A percentile compares a stretch with the other conserved stretches of the same genome.
phyloP scores from a whole-genome alignment of 139 green algal species.

The Coelastrella sp. region DNA sequence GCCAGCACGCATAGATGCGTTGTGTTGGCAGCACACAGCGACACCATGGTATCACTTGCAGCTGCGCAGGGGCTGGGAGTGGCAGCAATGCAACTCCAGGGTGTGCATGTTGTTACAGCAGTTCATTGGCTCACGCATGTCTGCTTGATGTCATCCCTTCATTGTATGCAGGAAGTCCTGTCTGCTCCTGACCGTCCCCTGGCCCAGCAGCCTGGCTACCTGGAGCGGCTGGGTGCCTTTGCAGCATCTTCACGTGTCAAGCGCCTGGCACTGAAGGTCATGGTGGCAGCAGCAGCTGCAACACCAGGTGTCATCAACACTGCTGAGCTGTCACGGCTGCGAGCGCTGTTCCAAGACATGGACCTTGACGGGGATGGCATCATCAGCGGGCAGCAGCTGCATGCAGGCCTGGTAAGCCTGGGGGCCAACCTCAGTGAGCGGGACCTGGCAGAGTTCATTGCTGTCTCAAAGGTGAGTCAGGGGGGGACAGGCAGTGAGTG shows the following conservation, averaged over 20 bases:
- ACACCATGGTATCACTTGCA: too few species aligned
- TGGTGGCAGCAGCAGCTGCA: conserved; percentile 39
- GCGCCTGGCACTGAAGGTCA: conserved; percentile 55
- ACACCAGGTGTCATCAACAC: conserved; percentile 3
- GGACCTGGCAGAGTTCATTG: conserved; percentile 49
- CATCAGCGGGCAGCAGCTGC: conserved; percentile 42
- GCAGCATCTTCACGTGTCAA: conserved; percentile 44
- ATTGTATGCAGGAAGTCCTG: conserved; percentile 13
- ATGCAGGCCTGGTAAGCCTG: conserved; percentile 17
- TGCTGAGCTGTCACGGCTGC: conserved; percentile 2
- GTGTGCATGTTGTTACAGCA: too few species aligned
- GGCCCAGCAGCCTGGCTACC: conserved; percentile 31
- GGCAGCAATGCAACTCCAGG: too few species aligned
- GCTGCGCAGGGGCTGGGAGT: too few species aligned
- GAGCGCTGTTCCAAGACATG: conserved; percentile 44
- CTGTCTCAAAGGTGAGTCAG: conserved; percentile 33
- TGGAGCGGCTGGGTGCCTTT: conserved; percentile 52
- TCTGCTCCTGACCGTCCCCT: conserved; percentile 17
- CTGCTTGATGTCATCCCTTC: not conserved
- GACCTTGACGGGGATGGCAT: conserved; percentile 50
- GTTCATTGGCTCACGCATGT: not conserved
- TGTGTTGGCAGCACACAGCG: not conserved
- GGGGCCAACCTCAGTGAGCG: conserved; percentile 22
- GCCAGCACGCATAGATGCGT: not conserved
- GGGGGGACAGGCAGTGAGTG: not conserved